phyloP scores from a whole-genome alignment of 2,329 filamentous ascomycete genomes.

The Aspergillus ustus region DNA sequence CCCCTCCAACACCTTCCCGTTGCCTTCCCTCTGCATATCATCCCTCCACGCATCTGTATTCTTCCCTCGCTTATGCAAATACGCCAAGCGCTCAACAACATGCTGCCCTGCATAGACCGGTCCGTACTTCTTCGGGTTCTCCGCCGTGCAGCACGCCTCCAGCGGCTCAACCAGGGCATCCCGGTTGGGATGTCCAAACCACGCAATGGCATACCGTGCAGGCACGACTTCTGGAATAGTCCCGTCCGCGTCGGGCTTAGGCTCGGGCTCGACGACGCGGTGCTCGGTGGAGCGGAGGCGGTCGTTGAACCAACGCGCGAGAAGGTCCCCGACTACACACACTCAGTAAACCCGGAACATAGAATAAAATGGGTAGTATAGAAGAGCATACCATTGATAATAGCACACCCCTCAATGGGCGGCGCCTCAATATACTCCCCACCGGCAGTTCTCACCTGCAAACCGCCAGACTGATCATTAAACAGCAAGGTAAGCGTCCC shows the following conservation, averaged over 20 bases:
- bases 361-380: too few relatives aligned
- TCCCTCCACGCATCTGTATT: constrained; percentile 13
- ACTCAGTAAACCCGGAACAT: too few relatives aligned
- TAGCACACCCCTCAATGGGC: constrained; percentile 13
- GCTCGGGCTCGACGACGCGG: constrained; percentile 5
- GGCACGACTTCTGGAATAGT: neutral
- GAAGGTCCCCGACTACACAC: constrained; percentile 11
- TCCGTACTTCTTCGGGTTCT: constrained; percentile 8
- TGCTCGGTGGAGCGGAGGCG: constrained; percentile 12
- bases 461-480: constrained; percentile 8
- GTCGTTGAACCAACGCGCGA: constrained; percentile 16
- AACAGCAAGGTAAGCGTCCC: constrained; percentile 11
- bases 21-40: constrained; percentile 11
- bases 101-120: constrained; percentile 11
- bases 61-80: constrained; percentile 10
- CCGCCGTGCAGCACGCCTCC: constrained; percentile 3
- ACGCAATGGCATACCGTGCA: constrained; percentile 14
- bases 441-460: constrained; percentile 9
- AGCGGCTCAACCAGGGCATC: constrained; percentile 14
- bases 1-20: neutral
- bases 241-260: neutral
- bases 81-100: constrained; percentile 14
- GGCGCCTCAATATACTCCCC: constrained; percentile 14
- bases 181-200: constrained; percentile 16
- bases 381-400: constrained; percentile 7